Conservation (phyloP, 163 green algal species). For the Volvox carteri region DNA sequence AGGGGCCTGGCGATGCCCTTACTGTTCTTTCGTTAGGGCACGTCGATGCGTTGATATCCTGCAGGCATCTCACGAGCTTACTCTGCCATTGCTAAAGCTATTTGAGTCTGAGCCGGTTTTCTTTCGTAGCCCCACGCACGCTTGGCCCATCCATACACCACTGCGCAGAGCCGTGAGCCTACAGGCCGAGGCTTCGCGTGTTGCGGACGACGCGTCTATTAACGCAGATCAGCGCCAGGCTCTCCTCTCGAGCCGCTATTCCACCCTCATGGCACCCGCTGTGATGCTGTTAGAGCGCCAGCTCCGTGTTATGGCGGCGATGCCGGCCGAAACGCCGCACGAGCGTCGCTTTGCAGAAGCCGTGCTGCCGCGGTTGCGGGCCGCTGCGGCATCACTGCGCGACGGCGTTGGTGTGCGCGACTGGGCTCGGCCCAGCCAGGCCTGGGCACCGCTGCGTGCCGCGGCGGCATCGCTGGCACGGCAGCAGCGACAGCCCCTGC, state of each 20-base stretch:
- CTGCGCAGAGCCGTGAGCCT: constrained; percentile 61
- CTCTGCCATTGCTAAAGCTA: too few relatives aligned
- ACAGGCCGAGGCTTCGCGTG: constrained; percentile 62
- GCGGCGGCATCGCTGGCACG: constrained; percentile 36
- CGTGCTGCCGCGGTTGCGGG: constrained; percentile 60
- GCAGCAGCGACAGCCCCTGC: constrained; percentile 36
- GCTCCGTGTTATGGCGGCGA: constrained; percentile 48
- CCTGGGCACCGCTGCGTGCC: constrained; percentile 60
- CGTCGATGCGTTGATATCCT: too few relatives aligned
- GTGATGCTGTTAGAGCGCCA: constrained; percentile 68
- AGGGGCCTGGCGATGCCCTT: too few relatives aligned
- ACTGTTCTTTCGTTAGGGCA: too few relatives aligned
- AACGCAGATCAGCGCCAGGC: constrained; percentile 44
- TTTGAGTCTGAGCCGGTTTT: too few relatives aligned
- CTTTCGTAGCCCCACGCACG: too few relatives aligned
- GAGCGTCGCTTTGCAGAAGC: constrained; percentile 60
- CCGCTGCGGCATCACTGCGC: constrained; percentile 15
- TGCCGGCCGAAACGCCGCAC: constrained; percentile 32
- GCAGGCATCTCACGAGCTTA: too few relatives aligned
- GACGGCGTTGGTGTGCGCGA: constrained; percentile 39
- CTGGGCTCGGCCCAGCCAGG: constrained; percentile 34
- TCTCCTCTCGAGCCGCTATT: constrained; percentile 65
- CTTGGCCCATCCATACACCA: constrained; percentile 3
- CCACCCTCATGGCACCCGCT: constrained; percentile 71
- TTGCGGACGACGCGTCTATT: constrained; percentile 51